A percentile compares a stretch with the other conserved stretches of the same genome.
Conservation (phyloP, 2,329 filamentous ascomycete species). For the Aspergillus floridensis region DNA sequence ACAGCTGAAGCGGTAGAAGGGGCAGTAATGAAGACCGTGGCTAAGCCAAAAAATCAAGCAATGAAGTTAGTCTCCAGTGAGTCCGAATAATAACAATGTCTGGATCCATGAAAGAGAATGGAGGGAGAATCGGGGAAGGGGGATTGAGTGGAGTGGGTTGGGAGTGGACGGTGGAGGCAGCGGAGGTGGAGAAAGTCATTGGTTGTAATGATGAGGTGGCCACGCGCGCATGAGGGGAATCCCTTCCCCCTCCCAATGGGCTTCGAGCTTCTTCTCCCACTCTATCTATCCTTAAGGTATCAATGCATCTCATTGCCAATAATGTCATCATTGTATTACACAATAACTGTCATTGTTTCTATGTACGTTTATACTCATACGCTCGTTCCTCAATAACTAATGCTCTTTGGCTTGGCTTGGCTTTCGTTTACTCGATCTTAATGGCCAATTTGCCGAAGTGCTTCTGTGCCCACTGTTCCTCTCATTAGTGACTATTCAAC, state of each 20-base stretch:
- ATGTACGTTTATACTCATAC: neutral
- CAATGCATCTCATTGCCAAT: neutral
- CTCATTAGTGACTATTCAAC: constrained; percentile 18
- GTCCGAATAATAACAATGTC: neutral
- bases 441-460: constrained; percentile 58
- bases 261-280: too few relatives aligned
- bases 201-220: constrained; percentile 3
- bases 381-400: neutral
- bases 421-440: constrained; percentile 33
- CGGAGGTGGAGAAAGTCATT: neutral
- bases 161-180: neutral
- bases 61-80: neutral
- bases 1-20: neutral
- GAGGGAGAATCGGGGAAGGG: neutral
- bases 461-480: constrained; percentile 46
- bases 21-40: neutral
- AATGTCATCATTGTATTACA: neutral
- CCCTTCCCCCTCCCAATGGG: neutral
- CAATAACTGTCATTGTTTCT: neutral
- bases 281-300: neutral
- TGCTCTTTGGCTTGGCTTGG: too few relatives aligned
- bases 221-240: constrained; percentile 15
- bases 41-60: too few relatives aligned
- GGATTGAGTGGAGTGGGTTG: neutral
- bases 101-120: neutral